Base-by-base conservation (phyloP, 1,284 basidiomycete species). In the Marasmius sp. region DNA sequence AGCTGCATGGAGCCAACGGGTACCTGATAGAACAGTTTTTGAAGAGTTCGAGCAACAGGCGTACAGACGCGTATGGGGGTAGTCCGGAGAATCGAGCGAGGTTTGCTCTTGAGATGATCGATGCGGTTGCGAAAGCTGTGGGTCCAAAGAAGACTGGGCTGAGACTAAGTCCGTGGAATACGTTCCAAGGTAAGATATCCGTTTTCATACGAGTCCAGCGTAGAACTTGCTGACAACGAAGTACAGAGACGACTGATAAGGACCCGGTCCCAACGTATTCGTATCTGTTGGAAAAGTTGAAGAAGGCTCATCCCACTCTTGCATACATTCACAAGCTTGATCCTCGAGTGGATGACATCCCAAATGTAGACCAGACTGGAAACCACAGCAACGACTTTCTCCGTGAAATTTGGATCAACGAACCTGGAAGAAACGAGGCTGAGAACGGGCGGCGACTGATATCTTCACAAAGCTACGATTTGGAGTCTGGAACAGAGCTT, bases 121-220 rank as follows among this genome's bases (percentile, higher is more conserved):
- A 78, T 11, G 73, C 71, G 0, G 67, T 80, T 12, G 67, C 65
- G 0, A 63, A 69, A 8, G 72, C 70, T 1, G 64, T 80, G 3
- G 78, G 77, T 0, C 63, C 68, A 49, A 68, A 72, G 45, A 72
- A 73, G 58, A 76, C 79, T 5, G 83, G 74, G 3, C 74, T 86
- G 60, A 76, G 86, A 10, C 64, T 86, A 51, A 81, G 82, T 56
- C 88, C 87, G 0, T 89, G 81, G 79, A 74, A 74, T 59, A 61
- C 60, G 0, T 76, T 69, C 63, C 69, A 82, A 61, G 79, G 79
- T 73, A 16, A n/a, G 62, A 27, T 34, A 16, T 49, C 51, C 57
- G 27, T 27, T 27, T 27, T 27, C 27, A 27, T 27, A 27, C 27
- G 5, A 27, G 27, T 27, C 27, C 27, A 27, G 5, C 2, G 27